Evolutionary conservation across 2,329 filamentous ascomycete genomes (phyloP).

Genomic region (Tolypocladium ovalisporum): DNA sequence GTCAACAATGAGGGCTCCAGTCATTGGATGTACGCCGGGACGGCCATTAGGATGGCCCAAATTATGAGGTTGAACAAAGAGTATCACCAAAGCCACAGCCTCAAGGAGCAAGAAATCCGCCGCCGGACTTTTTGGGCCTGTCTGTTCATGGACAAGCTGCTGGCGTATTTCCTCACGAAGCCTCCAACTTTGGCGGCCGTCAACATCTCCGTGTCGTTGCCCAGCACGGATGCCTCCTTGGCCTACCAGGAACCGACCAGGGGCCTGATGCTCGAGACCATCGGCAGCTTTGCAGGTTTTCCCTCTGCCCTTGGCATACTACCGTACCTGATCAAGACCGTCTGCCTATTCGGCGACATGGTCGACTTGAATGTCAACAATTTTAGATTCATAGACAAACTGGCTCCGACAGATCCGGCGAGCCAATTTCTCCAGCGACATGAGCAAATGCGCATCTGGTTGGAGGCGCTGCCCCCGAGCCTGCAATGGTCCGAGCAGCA

Average conservation of each 20-base stretch:
- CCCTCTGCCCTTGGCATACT: constrained; percentile 8
- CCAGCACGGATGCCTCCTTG: not conserved
- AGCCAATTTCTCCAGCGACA: not conserved
- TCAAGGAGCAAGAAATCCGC: constrained; percentile 12
- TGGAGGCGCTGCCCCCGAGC: constrained; percentile 5
- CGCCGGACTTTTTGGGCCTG: constrained; percentile 17
- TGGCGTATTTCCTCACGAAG: constrained; percentile 1
- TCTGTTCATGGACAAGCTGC: constrained; percentile 5
- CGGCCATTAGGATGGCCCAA: constrained; percentile 13
- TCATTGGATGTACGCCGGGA: constrained; percentile 12
- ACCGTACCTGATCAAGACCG: constrained; percentile 9
- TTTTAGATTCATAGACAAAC: constrained; percentile 4
- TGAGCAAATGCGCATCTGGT: constrained; percentile 5
- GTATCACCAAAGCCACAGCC: constrained; percentile 10
- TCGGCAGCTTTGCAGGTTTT: not conserved
- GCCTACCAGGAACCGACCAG: not conserved
- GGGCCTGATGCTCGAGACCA: not conserved
- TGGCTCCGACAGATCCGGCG: constrained; percentile 5
- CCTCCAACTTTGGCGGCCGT: not conserved
- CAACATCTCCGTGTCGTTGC: not conserved
- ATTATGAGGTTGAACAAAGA: constrained; percentile 14
- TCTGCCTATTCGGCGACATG: constrained; percentile 7
- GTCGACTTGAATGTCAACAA: constrained; percentile 5
- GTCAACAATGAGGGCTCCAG: constrained; percentile 9
- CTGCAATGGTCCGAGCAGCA: constrained; percentile 7